Percentiles rank a stretch among this genome's conserved stretches.
Evolutionary conservation across 371 early-diverging fungal species (phyloP).

Genomic region (Mucor velutinosus): DNA sequence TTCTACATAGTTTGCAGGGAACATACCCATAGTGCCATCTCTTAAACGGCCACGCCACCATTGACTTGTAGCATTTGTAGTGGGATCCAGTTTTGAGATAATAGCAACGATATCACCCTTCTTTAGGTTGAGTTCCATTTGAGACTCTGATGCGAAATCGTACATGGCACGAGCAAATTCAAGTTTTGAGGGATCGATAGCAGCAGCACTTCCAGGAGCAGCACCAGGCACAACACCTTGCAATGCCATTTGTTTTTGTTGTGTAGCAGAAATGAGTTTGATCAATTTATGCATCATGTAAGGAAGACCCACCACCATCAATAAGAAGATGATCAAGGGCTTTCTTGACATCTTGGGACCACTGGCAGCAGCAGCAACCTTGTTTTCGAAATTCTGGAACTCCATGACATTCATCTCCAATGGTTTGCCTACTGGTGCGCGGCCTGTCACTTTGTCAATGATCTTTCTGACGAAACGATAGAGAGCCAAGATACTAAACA

Average conservation of each 20-base stretch:
- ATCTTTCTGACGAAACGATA: constrained; percentile 64
- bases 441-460: constrained; percentile 66
- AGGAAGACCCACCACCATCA: constrained; percentile 89
- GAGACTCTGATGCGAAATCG: constrained; percentile 78
- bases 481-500: constrained; percentile 79
- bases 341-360: constrained; percentile 55
- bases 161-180: constrained; percentile 90
- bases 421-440: constrained; percentile 37
- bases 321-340: constrained; percentile 83
- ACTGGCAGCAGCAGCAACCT: constrained; percentile 39
- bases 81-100: constrained; percentile 72
- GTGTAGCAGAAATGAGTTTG: constrained; percentile 54
- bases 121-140: constrained; percentile 78
- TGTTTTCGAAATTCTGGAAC: constrained; percentile 66
- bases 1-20: constrained; percentile 89
- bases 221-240: constrained; percentile 9
- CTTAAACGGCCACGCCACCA: constrained; percentile 95
- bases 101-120: constrained; percentile 90
- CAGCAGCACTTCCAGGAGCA: neutral
- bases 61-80: constrained; percentile 65
- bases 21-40: constrained; percentile 83
- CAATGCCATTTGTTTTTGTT: constrained; percentile 28
- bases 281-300: constrained; percentile 91
- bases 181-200: constrained; percentile 56
- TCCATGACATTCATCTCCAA: constrained; percentile 67